phyloP scores from a whole-genome alignment of 208 protist species.

The Crithidia sp. region DNA sequence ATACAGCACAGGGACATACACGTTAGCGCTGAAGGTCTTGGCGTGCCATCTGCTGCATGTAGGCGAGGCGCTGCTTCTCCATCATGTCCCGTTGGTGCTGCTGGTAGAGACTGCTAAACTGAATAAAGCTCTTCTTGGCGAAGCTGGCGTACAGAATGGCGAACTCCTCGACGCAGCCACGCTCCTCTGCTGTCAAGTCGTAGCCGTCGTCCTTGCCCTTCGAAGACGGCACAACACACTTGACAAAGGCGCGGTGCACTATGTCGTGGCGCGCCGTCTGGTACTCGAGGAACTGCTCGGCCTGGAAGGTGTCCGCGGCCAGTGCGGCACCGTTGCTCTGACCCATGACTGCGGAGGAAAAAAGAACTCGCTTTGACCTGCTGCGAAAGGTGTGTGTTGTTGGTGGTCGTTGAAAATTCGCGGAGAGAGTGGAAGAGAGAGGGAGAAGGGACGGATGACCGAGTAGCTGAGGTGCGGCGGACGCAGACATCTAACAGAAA shows the following conservation, averaged over 20 bases:
- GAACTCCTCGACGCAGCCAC: conserved; percentile 83
- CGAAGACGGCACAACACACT: conserved; percentile 72
- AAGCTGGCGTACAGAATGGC: conserved; percentile 76
- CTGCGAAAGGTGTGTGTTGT: too few species aligned
- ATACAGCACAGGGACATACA: background rate
- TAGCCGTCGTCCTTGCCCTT: conserved; percentile 51
- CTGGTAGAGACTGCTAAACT: conserved; percentile 76
- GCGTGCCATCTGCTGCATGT: conserved; percentile 70
- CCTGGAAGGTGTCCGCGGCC: conserved; percentile 66
- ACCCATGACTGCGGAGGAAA: conserved; percentile 48
- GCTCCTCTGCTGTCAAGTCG: conserved; percentile 62
- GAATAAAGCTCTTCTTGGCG: conserved; percentile 62
- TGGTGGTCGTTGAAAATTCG: too few species aligned
- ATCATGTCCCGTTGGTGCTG: conserved; percentile 78
- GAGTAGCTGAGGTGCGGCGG: too few species aligned
- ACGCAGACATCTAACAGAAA: too few species aligned
- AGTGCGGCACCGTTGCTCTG: conserved; percentile 60
- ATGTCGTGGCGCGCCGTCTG: conserved; percentile 63
- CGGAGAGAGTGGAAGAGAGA: too few species aligned
- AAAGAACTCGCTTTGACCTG: background rate
- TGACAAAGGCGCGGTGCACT: conserved; percentile 71
- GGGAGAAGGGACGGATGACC: too few species aligned
- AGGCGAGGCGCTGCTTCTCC: conserved; percentile 58
- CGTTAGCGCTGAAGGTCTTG: conserved; percentile 50
- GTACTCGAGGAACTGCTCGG: conserved; percentile 77